These are phyloP conservation scores for Tarenaya hassleriana DNA, from an alignment of 345 rosid genomes.

Conservation along the genomic window DNA sequence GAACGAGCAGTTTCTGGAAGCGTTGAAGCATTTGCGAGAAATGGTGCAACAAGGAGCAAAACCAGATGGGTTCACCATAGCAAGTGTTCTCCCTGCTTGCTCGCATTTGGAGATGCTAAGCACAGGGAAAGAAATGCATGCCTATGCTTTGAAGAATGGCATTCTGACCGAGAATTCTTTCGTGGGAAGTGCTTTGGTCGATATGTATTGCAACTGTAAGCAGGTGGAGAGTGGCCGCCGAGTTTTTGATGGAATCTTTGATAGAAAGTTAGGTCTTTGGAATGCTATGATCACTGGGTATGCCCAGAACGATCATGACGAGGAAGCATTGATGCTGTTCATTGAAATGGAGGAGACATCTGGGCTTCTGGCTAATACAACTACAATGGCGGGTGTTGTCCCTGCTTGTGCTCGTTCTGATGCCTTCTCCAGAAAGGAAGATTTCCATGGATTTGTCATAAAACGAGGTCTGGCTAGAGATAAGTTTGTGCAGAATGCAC, in stretches of 20 bases:
- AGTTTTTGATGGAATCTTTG: constrained; percentile 48
- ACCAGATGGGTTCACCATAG: constrained; percentile 69
- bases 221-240: constrained; percentile 51
- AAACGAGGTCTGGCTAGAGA: constrained; percentile 59
- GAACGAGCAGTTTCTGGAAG: constrained; percentile 54
- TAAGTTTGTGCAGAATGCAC: constrained; percentile 75
- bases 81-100: constrained; percentile 88
- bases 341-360: constrained; percentile 56
- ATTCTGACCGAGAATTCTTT: constrained; percentile 60
- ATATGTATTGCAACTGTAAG: constrained; percentile 85
- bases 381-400: constrained; percentile 71
- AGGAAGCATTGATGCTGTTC: constrained; percentile 62
- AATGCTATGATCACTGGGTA: constrained; percentile 92
- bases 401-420: constrained; percentile 65
- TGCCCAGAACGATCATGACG: constrained; percentile 62
- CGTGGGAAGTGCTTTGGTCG: constrained; percentile 87
- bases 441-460: constrained; percentile 62
- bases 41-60: constrained; percentile 57
- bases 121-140: constrained; percentile 76
- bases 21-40: constrained; percentile 37
- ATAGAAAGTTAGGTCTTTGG: constrained; percentile 57
- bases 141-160: constrained; percentile 62
- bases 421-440: constrained; percentile 53
- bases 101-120: constrained; percentile 55
- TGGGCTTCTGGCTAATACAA: constrained; percentile 61